Evolutionary conservation across 805 yeast genomes (phyloP).

Genomic region (Brettanomyces nanus): DNA sequence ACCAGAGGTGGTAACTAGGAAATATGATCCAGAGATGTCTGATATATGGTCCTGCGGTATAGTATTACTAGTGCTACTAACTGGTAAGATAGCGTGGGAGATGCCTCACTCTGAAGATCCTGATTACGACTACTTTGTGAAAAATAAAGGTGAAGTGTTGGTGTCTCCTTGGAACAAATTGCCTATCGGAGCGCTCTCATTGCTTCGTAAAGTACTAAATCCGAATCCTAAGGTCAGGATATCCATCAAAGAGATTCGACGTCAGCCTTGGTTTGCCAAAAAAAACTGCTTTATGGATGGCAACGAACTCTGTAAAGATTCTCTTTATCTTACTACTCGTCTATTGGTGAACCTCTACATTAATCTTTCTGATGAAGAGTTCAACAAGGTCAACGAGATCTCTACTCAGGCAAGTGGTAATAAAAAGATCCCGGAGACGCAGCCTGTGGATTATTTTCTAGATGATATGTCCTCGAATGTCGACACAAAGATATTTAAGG

Average conservation of each 20-base stretch:
- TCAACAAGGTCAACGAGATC: conserved; percentile 21
- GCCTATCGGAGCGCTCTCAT: conserved; percentile 38
- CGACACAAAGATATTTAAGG: conserved; percentile 15
- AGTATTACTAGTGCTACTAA: conserved; percentile 49
- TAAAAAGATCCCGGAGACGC: conserved; percentile 30
- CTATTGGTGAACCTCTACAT: conserved; percentile 45
- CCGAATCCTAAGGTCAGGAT: conserved; percentile 39
- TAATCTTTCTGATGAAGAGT: conserved; percentile 43
- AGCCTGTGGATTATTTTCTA: conserved; percentile 34
- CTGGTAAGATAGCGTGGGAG: conserved; percentile 71
- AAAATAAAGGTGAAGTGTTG: conserved; percentile 37
- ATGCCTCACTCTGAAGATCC: conserved; percentile 46
- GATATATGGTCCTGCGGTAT: conserved; percentile 71
- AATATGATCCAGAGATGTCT: conserved; percentile 47
- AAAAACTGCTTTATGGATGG: conserved; percentile 33
- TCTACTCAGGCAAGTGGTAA: conserved; percentile 2
- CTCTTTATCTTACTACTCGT: conserved; percentile 40
- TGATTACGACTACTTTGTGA: conserved; percentile 28
- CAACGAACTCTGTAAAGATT: conserved; percentile 46
- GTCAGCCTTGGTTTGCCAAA: conserved; percentile 49
- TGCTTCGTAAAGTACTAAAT: conserved; percentile 45
- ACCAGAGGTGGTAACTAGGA: conserved; percentile 50
- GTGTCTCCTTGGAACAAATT: conserved; percentile 49
- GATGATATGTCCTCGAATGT: conserved; percentile 24
- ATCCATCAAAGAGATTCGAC: conserved; percentile 30